Conservation (phyloP, 305 asterid species). For the Rubia tinctorum region DNA sequence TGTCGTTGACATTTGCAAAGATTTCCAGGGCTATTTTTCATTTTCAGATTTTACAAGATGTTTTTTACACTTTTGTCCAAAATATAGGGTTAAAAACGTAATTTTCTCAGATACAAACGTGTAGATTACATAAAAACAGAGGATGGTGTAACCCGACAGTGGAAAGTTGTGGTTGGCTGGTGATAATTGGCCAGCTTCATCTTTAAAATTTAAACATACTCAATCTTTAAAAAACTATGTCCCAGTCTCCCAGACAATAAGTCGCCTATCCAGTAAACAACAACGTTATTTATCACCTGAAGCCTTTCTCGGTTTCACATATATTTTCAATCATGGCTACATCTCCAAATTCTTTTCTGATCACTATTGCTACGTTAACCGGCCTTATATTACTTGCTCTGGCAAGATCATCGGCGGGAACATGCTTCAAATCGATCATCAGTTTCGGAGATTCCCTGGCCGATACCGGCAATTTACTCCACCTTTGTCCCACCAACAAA, state of each 20-base stretch:
- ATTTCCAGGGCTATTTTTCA: too few species aligned
- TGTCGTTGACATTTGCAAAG: too few species aligned
- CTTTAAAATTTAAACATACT: too few species aligned
- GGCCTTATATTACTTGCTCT: not conserved
- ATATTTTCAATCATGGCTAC: not conserved
- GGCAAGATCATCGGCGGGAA: not conserved
- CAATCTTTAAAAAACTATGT: too few species aligned
- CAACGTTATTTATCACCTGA: not conserved
- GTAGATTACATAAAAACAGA: too few species aligned
- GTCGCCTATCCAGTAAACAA: not conserved
- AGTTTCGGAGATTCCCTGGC: constrained; percentile 51
- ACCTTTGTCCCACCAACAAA: constrained; percentile 2
- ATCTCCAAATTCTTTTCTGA: not conserved
- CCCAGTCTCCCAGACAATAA: not conserved
- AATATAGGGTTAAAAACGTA: too few species aligned
- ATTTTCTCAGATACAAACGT: too few species aligned
- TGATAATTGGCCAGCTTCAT: too few species aligned
- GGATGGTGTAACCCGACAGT: too few species aligned
- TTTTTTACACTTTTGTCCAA: too few species aligned
- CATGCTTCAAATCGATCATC: constrained; percentile 17
- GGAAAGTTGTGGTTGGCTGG: too few species aligned
- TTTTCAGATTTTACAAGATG: too few species aligned
- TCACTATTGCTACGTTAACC: not conserved
- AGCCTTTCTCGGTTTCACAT: not conserved
- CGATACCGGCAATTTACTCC: constrained; percentile 45